Conservation (phyloP, 805 yeast species). For the Komagataella kurtzmanii region DNA sequence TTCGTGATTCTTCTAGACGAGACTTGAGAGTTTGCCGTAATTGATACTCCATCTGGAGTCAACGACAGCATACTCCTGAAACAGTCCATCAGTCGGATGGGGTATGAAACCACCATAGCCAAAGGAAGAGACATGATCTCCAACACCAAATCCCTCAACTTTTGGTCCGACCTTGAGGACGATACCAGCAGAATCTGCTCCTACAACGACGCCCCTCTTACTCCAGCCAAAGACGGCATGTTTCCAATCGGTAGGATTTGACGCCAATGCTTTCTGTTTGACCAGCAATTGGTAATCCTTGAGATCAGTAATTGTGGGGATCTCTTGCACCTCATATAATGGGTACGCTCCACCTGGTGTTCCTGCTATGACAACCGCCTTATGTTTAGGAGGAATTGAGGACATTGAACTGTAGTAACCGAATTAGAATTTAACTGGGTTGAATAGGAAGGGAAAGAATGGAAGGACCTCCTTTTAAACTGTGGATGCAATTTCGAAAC, state of each 20-base stretch:
- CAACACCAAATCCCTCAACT: conserved; percentile 25
- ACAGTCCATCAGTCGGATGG: conserved; percentile 37
- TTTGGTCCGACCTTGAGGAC: conserved; percentile 38
- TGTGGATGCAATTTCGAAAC: too few species aligned
- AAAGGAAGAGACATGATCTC: conserved; percentile 41
- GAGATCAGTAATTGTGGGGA: conserved; percentile 8
- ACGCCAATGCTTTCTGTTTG: conserved; percentile 13
- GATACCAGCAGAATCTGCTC: conserved; percentile 49
- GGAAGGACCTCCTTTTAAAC: too few species aligned
- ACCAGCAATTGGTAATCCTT: conserved; percentile 30
- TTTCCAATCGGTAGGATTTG: background rate
- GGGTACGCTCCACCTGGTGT: conserved; percentile 10
- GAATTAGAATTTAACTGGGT: too few species aligned
- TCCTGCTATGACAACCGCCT: conserved; percentile 26
- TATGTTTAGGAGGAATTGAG: conserved; percentile 18
- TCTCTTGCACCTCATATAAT: conserved; percentile 10
- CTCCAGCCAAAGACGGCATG: conserved; percentile 25
- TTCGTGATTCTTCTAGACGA: conserved; percentile 11
- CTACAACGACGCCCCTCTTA: conserved; percentile 33
- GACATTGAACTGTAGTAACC: background rate
- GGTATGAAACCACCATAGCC: conserved; percentile 38
- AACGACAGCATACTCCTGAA: conserved; percentile 37
- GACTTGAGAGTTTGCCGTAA: conserved; percentile 9
- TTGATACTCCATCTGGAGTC: conserved; percentile 23
- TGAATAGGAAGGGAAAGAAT: too few species aligned